phyloP scores from a whole-genome alignment of 176 grass and related monocot species.

The Echinochloa phyllopogon region DNA sequence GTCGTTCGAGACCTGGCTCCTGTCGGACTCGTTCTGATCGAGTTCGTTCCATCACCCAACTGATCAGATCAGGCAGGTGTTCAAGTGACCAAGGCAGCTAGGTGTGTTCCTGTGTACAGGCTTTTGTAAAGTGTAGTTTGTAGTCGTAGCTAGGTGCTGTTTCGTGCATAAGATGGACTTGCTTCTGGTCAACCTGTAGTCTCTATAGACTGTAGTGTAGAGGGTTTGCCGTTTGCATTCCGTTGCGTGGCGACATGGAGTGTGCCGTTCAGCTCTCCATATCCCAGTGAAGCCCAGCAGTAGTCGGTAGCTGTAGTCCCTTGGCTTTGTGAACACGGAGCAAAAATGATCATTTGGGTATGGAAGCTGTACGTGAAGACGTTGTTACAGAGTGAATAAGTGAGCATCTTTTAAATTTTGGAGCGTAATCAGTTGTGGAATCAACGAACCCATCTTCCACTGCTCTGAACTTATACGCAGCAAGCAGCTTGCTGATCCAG shows the following conservation, averaged over 20 bases:
- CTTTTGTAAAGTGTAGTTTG: slow-evolving; percentile 30
- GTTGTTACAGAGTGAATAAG: not conserved
- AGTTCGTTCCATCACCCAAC: not conserved
- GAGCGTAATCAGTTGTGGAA: not conserved
- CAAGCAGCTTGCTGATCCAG: no score
- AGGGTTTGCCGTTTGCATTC: not conserved
- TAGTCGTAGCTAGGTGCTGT: not conserved
- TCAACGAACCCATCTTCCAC: not conserved
- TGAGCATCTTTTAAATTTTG: not conserved
- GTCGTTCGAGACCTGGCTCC: slow-evolving; percentile 63
- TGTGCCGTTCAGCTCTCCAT: not conserved
- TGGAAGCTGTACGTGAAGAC: slow-evolving; percentile 8
- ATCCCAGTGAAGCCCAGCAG: not conserved
- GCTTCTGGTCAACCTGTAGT: not conserved
- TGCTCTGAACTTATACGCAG: not conserved
- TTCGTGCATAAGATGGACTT: slow-evolving; percentile 11
- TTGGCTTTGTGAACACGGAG: not conserved
- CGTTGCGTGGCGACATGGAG: not conserved
- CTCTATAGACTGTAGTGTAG: not conserved
- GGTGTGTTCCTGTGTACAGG: slow-evolving; percentile 6
- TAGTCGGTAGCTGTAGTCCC: not conserved
- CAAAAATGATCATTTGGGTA: not conserved
- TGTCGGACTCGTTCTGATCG: slow-evolving; percentile 50
- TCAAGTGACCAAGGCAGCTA: not conserved
- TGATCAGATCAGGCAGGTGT: not conserved